Evolutionary conservation across 805 yeast species (phyloP).

Genomic region (Saturnispora zaruensis): DNA sequence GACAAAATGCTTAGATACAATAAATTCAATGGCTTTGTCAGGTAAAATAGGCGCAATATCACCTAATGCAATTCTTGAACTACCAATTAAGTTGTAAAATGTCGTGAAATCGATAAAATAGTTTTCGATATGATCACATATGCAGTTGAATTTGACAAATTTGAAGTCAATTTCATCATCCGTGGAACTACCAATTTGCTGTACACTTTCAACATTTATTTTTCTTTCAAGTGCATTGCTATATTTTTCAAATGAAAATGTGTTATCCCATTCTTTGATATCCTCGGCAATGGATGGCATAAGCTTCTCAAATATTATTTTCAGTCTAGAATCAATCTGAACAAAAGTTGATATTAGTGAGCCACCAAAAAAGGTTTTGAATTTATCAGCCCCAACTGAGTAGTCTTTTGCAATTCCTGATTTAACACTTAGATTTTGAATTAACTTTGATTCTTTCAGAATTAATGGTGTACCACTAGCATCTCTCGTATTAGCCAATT

Average conservation of each 20-base stretch:
- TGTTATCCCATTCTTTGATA: conserved; percentile 7
- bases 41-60: conserved; percentile 17
- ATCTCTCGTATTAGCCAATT: neutral
- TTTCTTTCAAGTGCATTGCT: conserved; percentile 10
- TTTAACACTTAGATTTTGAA: neutral
- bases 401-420: neutral
- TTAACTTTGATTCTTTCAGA: neutral
- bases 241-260: conserved; percentile 9
- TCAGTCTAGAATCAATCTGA: conserved; percentile 7
- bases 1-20: conserved; percentile 12
- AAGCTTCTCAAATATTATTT: conserved; percentile 4
- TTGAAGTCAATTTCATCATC: conserved; percentile 4
- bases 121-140: conserved; percentile 13
- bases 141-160: conserved; percentile 5
- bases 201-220: conserved; percentile 5
- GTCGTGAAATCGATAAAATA: conserved; percentile 15
- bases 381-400: conserved; percentile 2
- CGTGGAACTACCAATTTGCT: neutral
- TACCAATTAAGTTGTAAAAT: conserved; percentile 2
- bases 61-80: conserved; percentile 4
- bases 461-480: neutral
- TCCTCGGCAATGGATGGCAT: conserved; percentile 9
- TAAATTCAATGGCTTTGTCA: conserved; percentile 5
- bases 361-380: conserved; percentile 10
- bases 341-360: conserved; percentile 7